Percentiles rank a stretch among this genome's conserved stretches.
phyloP scores from a whole-genome alignment of 345 rosid genomes.

The Moricandia moricandioides region DNA sequence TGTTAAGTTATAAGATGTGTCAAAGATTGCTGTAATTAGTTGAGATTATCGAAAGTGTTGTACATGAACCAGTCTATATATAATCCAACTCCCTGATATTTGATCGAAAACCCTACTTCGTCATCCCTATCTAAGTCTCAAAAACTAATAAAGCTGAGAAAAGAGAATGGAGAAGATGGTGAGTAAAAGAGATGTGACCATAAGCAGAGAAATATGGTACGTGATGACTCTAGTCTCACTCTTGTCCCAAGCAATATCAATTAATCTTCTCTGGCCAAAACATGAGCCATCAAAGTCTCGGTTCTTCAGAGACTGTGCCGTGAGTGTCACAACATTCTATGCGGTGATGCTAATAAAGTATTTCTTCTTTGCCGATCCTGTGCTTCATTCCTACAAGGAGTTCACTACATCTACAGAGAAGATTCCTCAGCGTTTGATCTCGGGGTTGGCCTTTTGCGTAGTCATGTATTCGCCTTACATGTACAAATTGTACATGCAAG shows the following conservation, averaged over 20 bases:
- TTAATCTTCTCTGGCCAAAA: not conserved
- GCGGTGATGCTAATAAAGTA: constrained; percentile 2
- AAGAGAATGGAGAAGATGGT: too few species aligned
- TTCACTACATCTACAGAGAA: not conserved
- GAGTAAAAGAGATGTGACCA: not conserved
- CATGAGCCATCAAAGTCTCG: not conserved
- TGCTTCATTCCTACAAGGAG: not conserved
- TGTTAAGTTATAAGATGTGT: too few species aligned
- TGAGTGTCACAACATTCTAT: constrained; percentile 19
- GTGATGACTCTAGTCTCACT: not conserved
- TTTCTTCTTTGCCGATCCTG: not conserved
- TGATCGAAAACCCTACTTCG: too few species aligned
- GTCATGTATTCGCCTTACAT: not conserved
- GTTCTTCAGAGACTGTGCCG: not conserved
- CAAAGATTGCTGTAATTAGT: too few species aligned
- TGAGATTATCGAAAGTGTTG: too few species aligned
- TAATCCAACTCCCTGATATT: too few species aligned
- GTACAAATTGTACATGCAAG: not conserved
- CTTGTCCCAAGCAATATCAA: not conserved
- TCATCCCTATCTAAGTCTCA: too few species aligned
- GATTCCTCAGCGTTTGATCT: not conserved
- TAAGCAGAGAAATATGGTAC: not conserved
- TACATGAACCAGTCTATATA: too few species aligned
- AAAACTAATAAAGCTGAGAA: too few species aligned
- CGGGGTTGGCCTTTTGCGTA: not conserved